phyloP scores from a whole-genome alignment of 176 grass and related monocot genomes.

The Oryza coarctata region DNA sequence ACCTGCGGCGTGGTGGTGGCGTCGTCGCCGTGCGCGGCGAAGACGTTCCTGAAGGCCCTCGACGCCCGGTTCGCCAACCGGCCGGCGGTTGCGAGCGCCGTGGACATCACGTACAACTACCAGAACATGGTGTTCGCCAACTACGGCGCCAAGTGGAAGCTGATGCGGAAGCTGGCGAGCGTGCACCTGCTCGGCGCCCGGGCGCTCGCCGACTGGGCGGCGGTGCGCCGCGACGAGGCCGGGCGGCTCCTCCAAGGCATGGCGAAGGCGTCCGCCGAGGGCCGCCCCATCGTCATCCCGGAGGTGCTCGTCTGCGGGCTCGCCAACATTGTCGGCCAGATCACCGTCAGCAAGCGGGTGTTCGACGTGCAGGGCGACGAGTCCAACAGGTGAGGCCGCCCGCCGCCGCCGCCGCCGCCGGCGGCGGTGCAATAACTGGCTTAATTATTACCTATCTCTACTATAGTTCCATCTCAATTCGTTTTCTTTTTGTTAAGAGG shows the following conservation, averaged over 20 bases:
- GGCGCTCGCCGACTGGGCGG: constrained; percentile 58
- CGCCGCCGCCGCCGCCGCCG: too few species aligned
- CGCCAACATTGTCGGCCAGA: constrained; percentile 76
- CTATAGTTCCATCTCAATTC: background rate
- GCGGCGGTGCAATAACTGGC: background rate
- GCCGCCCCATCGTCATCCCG: constrained; percentile 52
- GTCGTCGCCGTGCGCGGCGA: constrained; percentile 57
- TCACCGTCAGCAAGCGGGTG: constrained; percentile 76
- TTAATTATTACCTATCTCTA: too few species aligned
- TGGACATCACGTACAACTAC: constrained; percentile 68
- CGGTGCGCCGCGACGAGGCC: constrained; percentile 66
- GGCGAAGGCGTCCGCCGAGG: constrained; percentile 11
- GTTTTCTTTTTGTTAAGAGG: background rate
- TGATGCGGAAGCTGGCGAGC: constrained; percentile 86
- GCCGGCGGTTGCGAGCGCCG: constrained; percentile 55
- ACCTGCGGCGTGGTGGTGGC: constrained; percentile 63
- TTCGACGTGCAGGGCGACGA: constrained; percentile 71
- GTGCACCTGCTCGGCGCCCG: constrained; percentile 72
- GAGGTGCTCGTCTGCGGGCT: constrained; percentile 76
- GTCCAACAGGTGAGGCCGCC: constrained; percentile 44
- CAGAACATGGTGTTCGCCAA: constrained; percentile 90
- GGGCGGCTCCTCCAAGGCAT: constrained; percentile 27
- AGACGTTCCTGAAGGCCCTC: constrained; percentile 64
- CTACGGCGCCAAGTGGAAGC: constrained; percentile 77
- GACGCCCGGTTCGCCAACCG: constrained; percentile 72